A percentile compares a stretch with the other conserved stretches of the same genome.
These are phyloP conservation scores for Lanmaoa pseudosensibilis DNA, from an alignment of 768 basidiomycete species.

Conservation along the genomic window DNA sequence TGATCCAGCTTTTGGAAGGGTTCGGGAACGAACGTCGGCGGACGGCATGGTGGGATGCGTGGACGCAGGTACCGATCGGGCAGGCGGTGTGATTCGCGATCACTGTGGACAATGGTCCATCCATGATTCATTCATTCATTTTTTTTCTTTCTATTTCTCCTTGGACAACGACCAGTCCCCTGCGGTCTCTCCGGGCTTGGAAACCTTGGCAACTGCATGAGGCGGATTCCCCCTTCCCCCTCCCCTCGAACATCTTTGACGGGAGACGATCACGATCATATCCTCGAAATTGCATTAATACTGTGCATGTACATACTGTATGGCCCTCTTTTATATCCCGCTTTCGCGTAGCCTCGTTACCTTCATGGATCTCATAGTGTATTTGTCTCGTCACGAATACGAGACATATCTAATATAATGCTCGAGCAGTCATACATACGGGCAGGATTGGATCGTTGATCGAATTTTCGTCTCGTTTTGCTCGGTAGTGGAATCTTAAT, in stretches of 20 bases:
- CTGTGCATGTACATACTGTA: neutral
- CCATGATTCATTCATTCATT: neutral
- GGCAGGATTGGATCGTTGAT: neutral
- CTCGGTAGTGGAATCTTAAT: neutral
- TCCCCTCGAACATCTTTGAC: neutral
- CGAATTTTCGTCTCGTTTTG: neutral
- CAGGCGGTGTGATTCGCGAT: conserved; percentile 32
- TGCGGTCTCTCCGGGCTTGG: neutral
- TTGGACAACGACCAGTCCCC: too few species aligned
- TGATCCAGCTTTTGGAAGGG: conserved; percentile 48
- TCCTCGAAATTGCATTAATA: neutral
- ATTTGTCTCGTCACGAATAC: neutral
- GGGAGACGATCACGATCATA: neutral
- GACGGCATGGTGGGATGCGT: conserved; percentile 42
- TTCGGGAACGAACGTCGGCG: conserved; percentile 43
- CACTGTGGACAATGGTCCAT: neutral
- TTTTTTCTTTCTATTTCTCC: neutral
- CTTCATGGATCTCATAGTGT: neutral
- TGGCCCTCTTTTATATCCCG: neutral
- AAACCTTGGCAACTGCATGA: neutral
- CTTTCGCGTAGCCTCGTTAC: neutral
- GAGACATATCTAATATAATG: neutral
- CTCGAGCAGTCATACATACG: neutral
- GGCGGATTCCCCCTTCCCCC: neutral
- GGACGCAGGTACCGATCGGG: conserved; percentile 34